A percentile compares a stretch with the other conserved stretches of the same genome.
Conservation (phyloP, 2,329 filamentous ascomycete species). For the Leptoxyphium fumago region DNA sequence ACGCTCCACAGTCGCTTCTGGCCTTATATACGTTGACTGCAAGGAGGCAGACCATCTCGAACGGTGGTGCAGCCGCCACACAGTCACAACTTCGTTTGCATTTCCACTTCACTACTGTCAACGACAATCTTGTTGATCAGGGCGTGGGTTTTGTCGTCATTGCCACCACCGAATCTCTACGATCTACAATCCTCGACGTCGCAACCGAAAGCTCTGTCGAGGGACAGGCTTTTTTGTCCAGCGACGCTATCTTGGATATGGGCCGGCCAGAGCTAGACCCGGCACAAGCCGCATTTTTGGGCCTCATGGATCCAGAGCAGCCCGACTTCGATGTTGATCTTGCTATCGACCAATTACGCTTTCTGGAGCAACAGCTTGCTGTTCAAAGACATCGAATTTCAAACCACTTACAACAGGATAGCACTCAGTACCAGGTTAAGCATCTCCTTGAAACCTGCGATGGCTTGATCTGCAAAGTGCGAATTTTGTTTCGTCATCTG, state of each 20-base stretch:
- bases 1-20: neutral
- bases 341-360: slow-evolving; percentile 26
- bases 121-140: neutral
- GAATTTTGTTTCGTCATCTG: neutral
- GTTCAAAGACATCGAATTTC: slow-evolving; percentile 22
- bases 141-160: neutral
- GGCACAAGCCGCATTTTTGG: neutral
- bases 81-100: neutral
- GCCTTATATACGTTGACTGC: neutral
- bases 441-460: slow-evolving; percentile 29
- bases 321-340: slow-evolving; percentile 17
- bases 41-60: neutral
- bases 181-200: neutral
- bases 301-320: neutral
- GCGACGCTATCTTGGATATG: neutral
- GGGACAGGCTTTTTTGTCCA: neutral
- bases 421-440: slow-evolving; percentile 22
- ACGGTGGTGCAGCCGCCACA: neutral
- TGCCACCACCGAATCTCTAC: neutral
- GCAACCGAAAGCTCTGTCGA: neutral
- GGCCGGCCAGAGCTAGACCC: neutral
- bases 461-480: slow-evolving; percentile 22
- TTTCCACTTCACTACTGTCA: neutral
- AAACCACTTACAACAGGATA: slow-evolving; percentile 23
- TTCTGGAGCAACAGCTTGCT: slow-evolving; percentile 15